Evolutionary conservation across 2,329 filamentous ascomycete genomes (phyloP).

Genomic region (Chaetomium sp.): DNA sequence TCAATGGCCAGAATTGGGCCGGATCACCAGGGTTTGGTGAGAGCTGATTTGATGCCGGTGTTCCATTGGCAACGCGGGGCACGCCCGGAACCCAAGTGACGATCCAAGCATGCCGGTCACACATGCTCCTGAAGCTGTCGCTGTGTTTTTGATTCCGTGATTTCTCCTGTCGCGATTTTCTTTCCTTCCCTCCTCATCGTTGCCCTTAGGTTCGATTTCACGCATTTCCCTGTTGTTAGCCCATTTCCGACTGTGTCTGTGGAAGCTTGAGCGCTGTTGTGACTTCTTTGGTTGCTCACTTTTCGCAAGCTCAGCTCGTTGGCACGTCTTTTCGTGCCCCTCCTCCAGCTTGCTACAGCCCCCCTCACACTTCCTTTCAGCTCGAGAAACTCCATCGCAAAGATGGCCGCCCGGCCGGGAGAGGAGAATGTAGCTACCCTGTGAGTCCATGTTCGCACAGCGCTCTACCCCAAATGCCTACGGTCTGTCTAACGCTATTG

Average conservation of each 20-base stretch:
- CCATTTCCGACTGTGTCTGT: too few relatives aligned
- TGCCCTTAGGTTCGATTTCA: not conserved
- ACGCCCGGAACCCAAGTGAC: slow-evolving; percentile 9
- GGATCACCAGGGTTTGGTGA: slow-evolving; percentile 5
- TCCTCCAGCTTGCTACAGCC: not conserved
- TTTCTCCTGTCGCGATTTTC: slow-evolving; percentile 1
- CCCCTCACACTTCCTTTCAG: slow-evolving; percentile 1
- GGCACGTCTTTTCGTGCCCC: too few relatives aligned
- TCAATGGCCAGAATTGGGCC: slow-evolving; percentile 9
- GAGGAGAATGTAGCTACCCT: slow-evolving; percentile 44
- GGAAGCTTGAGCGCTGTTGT: too few relatives aligned
- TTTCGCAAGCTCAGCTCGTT: too few relatives aligned
- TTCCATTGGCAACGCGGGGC: slow-evolving; percentile 9
- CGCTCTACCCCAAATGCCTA: not conserved
- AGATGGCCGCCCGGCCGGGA: slow-evolving; percentile 40
- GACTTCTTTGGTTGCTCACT: too few relatives aligned
- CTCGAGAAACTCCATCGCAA: slow-evolving; percentile 7
- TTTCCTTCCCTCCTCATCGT: not conserved
- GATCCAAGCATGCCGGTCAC: not conserved
- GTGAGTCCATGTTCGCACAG: slow-evolving; percentile 25
- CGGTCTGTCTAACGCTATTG: slow-evolving; percentile 19
- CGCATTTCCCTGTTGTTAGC: too few relatives aligned
- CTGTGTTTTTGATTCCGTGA: not conserved
- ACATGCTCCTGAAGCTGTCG: slow-evolving; percentile 3
- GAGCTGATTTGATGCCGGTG: slow-evolving; percentile 16